phyloP scores from a whole-genome alignment of 768 basidiomycete genomes.

The Podaxis carcinomalis region DNA sequence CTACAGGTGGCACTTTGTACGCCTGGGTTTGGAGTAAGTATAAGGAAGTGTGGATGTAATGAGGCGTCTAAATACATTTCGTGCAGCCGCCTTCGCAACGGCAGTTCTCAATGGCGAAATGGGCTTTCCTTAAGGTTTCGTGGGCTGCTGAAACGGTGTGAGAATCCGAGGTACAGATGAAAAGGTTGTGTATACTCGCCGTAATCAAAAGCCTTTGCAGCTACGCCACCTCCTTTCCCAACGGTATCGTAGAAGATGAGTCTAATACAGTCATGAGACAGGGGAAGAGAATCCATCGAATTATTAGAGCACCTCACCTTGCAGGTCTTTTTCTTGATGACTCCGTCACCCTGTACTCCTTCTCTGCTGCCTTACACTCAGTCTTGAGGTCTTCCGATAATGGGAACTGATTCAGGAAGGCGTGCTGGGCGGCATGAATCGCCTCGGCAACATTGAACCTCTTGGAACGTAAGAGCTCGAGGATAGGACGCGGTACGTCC shows the following conservation, averaged over 20 bases:
- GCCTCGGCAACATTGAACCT: slow-evolving; percentile 68
- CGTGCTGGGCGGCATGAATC: slow-evolving; percentile 84
- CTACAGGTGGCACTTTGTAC: slow-evolving; percentile 61
- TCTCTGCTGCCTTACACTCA: slow-evolving; percentile 79
- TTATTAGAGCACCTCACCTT: slow-evolving; percentile 32
- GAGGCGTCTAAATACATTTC: slow-evolving; percentile 43
- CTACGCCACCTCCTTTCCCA: slow-evolving; percentile 67
- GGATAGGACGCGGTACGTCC: slow-evolving; percentile 54
- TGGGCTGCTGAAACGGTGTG: slow-evolving; percentile 33
- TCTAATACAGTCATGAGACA: slow-evolving; percentile 29
- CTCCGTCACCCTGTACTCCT: slow-evolving; percentile 55
- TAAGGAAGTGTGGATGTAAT: background rate
- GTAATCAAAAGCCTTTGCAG: slow-evolving; percentile 80
- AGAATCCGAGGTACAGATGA: background rate
- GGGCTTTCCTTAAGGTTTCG: slow-evolving; percentile 57
- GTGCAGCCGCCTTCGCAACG: slow-evolving; percentile 67
- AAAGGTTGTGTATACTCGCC: slow-evolving; percentile 34
- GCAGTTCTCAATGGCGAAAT: slow-evolving; percentile 54
- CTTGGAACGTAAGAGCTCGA: slow-evolving; percentile 50
- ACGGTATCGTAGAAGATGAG: slow-evolving; percentile 77
- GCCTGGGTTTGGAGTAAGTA: slow-evolving; percentile 36
- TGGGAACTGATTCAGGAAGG: slow-evolving; percentile 72
- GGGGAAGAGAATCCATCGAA: background rate
- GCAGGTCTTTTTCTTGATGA: slow-evolving; percentile 66
- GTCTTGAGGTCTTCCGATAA: slow-evolving; percentile 68